phyloP scores from a whole-genome alignment of 176 grass and related monocot species.

The Avena atlantica region DNA sequence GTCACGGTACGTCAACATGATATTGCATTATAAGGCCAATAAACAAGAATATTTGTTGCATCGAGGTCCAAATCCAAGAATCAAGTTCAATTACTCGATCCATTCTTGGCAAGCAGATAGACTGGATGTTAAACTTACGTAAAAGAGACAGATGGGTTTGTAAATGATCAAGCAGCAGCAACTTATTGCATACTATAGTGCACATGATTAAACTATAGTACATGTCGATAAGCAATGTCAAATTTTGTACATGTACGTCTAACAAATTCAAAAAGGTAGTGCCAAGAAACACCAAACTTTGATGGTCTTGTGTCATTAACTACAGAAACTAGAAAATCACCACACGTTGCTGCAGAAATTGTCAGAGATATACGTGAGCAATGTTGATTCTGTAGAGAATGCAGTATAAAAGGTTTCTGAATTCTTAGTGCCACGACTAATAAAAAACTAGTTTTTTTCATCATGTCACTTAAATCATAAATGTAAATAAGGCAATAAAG shows the following conservation, averaged over 20 bases:
- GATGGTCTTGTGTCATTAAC: not conserved
- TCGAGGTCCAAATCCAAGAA: not conserved
- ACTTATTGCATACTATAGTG: not conserved
- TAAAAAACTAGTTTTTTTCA: too few relatives aligned
- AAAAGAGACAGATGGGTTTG: not conserved
- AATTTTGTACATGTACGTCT: slow-evolving; percentile 28
- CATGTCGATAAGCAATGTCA: slow-evolving; percentile 22
- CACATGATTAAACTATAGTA: slow-evolving; percentile 1
- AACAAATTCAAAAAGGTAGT: slow-evolving; percentile 28
- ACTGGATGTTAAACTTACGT: not conserved
- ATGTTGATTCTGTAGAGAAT: too few relatives aligned
- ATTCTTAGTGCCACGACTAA: too few relatives aligned
- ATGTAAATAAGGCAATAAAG: too few relatives aligned
- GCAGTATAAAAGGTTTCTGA: too few relatives aligned
- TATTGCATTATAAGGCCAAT: slow-evolving; percentile 36
- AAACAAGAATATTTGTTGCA: not conserved
- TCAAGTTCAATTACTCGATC: not conserved
- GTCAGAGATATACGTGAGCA: too few relatives aligned
- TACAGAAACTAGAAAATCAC: slow-evolving; percentile 9
- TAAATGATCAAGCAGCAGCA: slow-evolving; percentile 13
- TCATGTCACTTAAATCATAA: too few relatives aligned
- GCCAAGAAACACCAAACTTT: not conserved
- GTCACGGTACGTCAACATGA: slow-evolving; percentile 4
- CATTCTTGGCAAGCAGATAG: slow-evolving; percentile 3
- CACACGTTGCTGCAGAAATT: too few relatives aligned